phyloP scores from a whole-genome alignment of 495 filamentous ascomycete species.

The Parathielavia hyrcaniae region DNA sequence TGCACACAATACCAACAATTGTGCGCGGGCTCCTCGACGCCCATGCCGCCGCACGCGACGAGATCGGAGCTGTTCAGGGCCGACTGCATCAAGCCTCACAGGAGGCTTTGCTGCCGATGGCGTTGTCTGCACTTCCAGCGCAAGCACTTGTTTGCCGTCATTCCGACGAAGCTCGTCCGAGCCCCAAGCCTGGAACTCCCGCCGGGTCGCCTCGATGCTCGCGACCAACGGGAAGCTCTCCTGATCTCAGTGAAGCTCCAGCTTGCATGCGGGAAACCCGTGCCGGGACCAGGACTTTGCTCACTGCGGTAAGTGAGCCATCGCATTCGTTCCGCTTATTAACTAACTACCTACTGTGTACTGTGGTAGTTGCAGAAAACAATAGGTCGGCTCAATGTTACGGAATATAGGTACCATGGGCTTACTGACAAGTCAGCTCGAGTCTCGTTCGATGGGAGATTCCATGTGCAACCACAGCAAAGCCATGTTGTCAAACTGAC shows the following conservation, averaged over 20 bases:
- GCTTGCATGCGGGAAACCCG: neutral
- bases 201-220: neutral
- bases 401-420: too few species aligned
- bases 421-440: neutral
- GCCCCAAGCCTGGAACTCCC: neutral
- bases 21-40: constrained; percentile 1
- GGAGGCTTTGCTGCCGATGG: neutral
- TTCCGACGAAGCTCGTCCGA: constrained; percentile 11
- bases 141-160: constrained; percentile 16
- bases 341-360: too few species aligned
- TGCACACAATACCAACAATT: too few species aligned
- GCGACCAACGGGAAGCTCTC: neutral
- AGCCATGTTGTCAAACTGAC: too few species aligned
- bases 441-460: neutral
- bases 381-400: constrained; percentile 15
- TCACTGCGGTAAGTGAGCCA: constrained; percentile 2
- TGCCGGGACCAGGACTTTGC: constrained; percentile 7
- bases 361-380: neutral
- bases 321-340: neutral
- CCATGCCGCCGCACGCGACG: neutral
- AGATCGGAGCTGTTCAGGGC: neutral
- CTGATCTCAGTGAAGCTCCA: neutral
- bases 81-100: neutral
- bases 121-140: neutral
- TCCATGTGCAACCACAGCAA: neutral